phyloP scores from a whole-genome alignment of 305 asterid species.

The Fraxinus nigra region DNA sequence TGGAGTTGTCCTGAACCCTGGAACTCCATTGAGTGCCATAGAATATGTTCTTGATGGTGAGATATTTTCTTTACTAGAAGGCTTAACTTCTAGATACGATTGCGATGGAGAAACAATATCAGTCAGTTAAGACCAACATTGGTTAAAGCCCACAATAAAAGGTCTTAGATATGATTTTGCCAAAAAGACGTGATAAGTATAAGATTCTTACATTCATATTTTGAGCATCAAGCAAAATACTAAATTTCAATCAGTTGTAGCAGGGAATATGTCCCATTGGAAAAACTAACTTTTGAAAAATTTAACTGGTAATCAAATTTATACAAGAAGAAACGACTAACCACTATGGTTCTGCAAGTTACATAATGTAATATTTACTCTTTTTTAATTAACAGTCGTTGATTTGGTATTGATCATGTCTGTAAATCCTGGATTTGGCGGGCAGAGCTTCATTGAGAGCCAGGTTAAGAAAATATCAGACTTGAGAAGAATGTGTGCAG shows the following conservation, averaged over 20 bases:
- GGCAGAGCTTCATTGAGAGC: conserved; percentile 99
- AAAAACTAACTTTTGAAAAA: background rate
- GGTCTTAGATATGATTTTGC: background rate
- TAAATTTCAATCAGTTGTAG: background rate
- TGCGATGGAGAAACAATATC: background rate
- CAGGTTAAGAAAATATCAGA: conserved; percentile 94
- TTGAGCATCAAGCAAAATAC: background rate
- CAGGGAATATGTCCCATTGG: background rate
- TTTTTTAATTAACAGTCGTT: conserved; percentile 55
- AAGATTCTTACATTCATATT: background rate
- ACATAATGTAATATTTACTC: conserved; percentile 15
- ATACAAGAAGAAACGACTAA: background rate
- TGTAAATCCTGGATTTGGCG: conserved; percentile 99
- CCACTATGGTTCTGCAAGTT: conserved; percentile 10
- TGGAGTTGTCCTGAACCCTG: conserved; percentile 99
- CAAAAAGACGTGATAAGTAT: conserved; percentile 8
- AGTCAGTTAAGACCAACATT: background rate
- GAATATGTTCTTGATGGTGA: conserved; percentile 96
- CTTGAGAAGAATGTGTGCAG: conserved; percentile 80
- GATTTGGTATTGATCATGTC: conserved; percentile 96
- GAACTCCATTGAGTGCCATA: conserved; percentile 73
- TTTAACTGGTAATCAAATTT: background rate
- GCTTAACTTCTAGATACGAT: background rate
- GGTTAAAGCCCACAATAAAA: background rate
- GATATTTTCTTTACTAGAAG: conserved; percentile 19